A percentile compares a stretch with the other conserved stretches of the same genome.
These are phyloP conservation scores for Wickerhamomyces sp. DNA, from an alignment of 1,139 yeast genomes.

Conservation along the genomic window DNA sequence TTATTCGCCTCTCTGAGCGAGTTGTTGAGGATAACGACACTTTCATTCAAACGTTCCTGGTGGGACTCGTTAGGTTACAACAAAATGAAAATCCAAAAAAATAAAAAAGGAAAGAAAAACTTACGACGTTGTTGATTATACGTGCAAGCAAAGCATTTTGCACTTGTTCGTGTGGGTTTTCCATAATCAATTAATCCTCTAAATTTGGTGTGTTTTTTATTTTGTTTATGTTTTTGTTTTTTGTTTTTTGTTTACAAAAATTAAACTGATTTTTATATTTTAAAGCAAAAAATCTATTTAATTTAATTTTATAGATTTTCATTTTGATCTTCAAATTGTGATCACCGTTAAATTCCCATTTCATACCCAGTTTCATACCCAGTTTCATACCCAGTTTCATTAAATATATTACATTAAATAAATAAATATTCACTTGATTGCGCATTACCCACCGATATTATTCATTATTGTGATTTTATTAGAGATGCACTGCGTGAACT, in stretches of 20 bases:
- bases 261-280: neutral
- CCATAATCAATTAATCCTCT: conserved; percentile 40
- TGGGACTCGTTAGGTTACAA: conserved; percentile 1
- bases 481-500: conserved; percentile 51
- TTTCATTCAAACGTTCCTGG: conserved; percentile 67
- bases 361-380: no score
- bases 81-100: no score
- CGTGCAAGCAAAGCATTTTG: conserved; percentile 77
- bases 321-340: no score
- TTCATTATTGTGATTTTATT: neutral
- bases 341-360: no score
- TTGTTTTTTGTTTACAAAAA: neutral
- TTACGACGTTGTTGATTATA: conserved; percentile 69
- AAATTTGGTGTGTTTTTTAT: neutral
- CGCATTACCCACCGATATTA: no score
- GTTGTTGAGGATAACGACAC: conserved; percentile 60
- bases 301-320: no score
- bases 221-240: neutral
- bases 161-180: conserved; percentile 85
- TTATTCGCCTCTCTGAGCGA: conserved; percentile 58
- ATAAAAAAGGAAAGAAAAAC: conserved; percentile 26
- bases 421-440: no score
- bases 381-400: no score
- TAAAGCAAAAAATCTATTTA: no score
- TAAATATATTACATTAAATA: no score